Evolutionary conservation across 2,329 filamentous ascomycete species (phyloP), one percentile per base, ranked within the genome.

Genomic region (Dothistroma pini): DNA sequence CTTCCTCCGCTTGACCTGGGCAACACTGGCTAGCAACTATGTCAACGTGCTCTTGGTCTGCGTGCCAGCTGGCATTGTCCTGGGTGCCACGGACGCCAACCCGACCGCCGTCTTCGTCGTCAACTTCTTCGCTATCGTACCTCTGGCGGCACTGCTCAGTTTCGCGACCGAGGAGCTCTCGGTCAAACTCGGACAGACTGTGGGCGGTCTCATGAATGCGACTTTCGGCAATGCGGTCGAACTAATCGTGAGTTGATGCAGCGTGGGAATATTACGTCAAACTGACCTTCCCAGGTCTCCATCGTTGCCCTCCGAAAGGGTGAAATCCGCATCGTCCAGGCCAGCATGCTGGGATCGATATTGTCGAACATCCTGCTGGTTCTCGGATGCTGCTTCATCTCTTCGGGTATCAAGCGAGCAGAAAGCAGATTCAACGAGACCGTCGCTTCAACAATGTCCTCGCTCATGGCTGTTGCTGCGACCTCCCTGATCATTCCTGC

Each of bases 291-390:
- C 19, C 51, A 68, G 66, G 66, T 96, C 73, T 96, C 91, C 75
- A 93, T 97, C 69, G 89, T 97, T 66, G 95, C 95, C 19, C 83
- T 99, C 51, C 86, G 82, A 67, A 86, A 95, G 69, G 86, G 87
- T 65, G 89, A 97, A 78, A 96, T 97, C 72, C 88, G 93, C 70
- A 93, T 97, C 66, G 93, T 97, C n/a, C 95, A 97, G 78, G 89
- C 93, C 21, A 96, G 91, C 66, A 97, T 97, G 93, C 86, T 97
- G 35, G 93, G 95, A 53, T 96, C 90, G 71, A 96, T 97, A 69
- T 82, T 97, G 44, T 97, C 93, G 66, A 97, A 97, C 76, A 88
- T 97, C 66, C 83, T 97, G 8, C 85, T 97, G 22, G 93, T 83
- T 41, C 77, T 83, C 21, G 80, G 80, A 41, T 82, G 80, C 75